Evolutionary conservation across 208 protist species (phyloP).

Genomic region (Acanthamoeba triangularis): DNA sequence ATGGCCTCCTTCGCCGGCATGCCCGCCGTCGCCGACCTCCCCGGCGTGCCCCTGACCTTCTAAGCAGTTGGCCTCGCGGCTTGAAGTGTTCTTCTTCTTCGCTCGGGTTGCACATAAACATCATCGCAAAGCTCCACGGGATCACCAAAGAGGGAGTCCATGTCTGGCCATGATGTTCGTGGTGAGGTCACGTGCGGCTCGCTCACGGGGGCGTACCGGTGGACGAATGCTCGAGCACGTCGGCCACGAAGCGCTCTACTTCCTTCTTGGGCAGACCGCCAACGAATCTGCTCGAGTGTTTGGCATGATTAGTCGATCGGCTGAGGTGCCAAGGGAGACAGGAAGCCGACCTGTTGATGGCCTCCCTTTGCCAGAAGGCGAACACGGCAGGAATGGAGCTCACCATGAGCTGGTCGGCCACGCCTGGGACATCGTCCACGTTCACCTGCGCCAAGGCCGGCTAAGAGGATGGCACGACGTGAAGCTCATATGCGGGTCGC

Average conservation of each 20-base stretch:
- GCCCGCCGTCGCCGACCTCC: background rate
- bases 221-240: background rate
- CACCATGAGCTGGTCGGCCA: conserved; percentile 65
- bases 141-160: no score
- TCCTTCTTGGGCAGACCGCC: background rate
- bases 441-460: conserved; percentile 49
- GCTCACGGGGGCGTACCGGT: background rate
- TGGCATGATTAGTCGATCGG: background rate
- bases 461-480: no score
- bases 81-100: no score
- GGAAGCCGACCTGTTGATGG: conserved; percentile 24
- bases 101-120: background rate
- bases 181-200: no score
- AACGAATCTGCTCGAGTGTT: background rate
- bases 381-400: conserved; percentile 73
- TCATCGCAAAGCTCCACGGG: no score
- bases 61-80: background rate
- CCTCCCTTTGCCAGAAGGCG: conserved; percentile 68
- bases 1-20: background rate
- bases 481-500: no score
- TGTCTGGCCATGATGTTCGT: background rate
- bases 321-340: background rate
- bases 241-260: background rate
- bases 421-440: conserved; percentile 24
- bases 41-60: background rate